A percentile compares a stretch with the other conserved stretches of the same genome.
These are phyloP conservation scores for Nakataea oryzae DNA, from an alignment of 2,329 filamentous ascomycete genomes.

Conservation along the genomic window DNA sequence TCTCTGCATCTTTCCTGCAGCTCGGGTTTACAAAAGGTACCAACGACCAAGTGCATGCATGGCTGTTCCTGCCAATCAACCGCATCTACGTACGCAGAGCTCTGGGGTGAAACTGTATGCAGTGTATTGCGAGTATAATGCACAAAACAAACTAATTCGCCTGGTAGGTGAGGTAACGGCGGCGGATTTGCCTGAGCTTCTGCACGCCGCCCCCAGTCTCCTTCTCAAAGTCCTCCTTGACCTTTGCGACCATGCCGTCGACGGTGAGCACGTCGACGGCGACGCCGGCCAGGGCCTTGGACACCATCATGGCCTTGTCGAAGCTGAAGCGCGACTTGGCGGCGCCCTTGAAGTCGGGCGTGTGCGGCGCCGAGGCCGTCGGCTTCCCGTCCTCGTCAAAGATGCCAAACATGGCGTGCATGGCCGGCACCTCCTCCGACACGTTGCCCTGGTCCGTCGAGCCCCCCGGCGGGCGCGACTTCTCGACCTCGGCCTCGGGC, in stretches of 20 bases:
- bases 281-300: slow-evolving; percentile 35
- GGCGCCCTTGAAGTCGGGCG: slow-evolving; percentile 37
- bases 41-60: too few species aligned
- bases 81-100: too few species aligned
- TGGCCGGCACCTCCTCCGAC: slow-evolving; percentile 44
- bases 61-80: too few species aligned
- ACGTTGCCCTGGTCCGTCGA: slow-evolving; percentile 51
- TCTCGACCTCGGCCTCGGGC: slow-evolving; percentile 28
- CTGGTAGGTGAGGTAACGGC: too few species aligned
- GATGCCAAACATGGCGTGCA: slow-evolving; percentile 42
- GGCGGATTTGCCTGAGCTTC: not conserved
- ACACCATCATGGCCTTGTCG: slow-evolving; percentile 30
- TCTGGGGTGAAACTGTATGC: too few species aligned
- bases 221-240: slow-evolving; percentile 27
- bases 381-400: slow-evolving; percentile 39
- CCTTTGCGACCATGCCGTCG: slow-evolving; percentile 26
- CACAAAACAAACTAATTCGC: too few species aligned
- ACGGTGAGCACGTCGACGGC: slow-evolving; percentile 34
- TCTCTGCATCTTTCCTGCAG: too few species aligned
- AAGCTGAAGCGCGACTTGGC: slow-evolving; percentile 37
- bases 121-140: too few species aligned
- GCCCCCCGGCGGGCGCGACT: slow-evolving; percentile 31
- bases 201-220: slow-evolving; percentile 15
- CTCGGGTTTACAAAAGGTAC: too few species aligned
- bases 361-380: slow-evolving; percentile 38